A percentile compares a stretch with the other conserved stretches of the same genome.
These are phyloP conservation scores for Limnanthes douglasii DNA, from an alignment of 345 rosid species.

Conservation along the genomic window DNA sequence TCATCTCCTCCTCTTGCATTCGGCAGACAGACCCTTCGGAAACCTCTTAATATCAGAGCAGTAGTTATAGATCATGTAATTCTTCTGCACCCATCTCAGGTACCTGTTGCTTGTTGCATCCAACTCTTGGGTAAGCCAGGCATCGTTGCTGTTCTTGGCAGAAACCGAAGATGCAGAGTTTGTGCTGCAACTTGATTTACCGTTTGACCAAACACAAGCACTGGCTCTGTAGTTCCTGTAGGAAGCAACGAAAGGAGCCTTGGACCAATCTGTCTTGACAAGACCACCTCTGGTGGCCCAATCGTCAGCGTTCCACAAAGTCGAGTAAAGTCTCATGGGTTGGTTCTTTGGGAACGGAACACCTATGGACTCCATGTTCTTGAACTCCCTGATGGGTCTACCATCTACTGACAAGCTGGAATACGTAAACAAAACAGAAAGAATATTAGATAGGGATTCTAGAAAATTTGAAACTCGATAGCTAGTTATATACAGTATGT, in stretches of 20 bases:
- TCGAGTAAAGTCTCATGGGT: slow-evolving; percentile 42
- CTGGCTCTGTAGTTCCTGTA: slow-evolving; percentile 26
- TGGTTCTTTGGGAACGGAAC: slow-evolving; percentile 44
- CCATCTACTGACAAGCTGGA: slow-evolving; percentile 38
- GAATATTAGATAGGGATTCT: background rate
- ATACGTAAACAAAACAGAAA: background rate
- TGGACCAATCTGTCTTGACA: slow-evolving; percentile 47
- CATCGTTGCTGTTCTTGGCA: slow-evolving; percentile 9
- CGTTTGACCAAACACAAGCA: slow-evolving; percentile 17
- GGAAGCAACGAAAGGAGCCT: slow-evolving; percentile 43
- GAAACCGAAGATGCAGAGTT: slow-evolving; percentile 11
- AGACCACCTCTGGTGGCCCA: slow-evolving; percentile 73
- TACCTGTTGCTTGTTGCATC: slow-evolving; percentile 19
- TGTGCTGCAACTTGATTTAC: slow-evolving; percentile 8
- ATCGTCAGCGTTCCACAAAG: slow-evolving; percentile 57
- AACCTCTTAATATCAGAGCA: slow-evolving; percentile 18
- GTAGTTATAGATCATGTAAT: slow-evolving; percentile 22
- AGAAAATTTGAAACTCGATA: background rate
- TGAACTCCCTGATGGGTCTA: slow-evolving; percentile 53
- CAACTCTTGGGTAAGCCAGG: slow-evolving; percentile 28
- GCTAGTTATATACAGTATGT: background rate
- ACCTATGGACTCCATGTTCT: slow-evolving; percentile 34
- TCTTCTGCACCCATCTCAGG: slow-evolving; percentile 37
- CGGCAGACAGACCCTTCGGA: slow-evolving; percentile 12
- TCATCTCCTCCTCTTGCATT: slow-evolving; percentile 18